Percentiles rank a stretch among this genome's conserved stretches.
phyloP scores from a whole-genome alignment of 768 basidiomycete species.

The Hygrophoropsis aurantiaca region DNA sequence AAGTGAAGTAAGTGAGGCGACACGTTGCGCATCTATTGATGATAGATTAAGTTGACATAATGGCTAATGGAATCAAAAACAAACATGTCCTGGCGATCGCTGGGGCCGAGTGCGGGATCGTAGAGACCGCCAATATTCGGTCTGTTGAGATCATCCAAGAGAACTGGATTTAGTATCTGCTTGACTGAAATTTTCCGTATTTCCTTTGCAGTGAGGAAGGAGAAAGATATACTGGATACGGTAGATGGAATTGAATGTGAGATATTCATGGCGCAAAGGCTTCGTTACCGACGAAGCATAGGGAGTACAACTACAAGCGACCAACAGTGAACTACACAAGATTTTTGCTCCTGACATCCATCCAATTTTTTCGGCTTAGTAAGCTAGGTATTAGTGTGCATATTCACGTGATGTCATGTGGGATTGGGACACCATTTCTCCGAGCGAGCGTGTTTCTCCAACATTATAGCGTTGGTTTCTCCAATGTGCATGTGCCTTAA shows the following conservation, averaged over 20 bases:
- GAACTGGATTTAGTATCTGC: slow-evolving; percentile 89
- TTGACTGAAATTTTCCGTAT: slow-evolving; percentile 95
- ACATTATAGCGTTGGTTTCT: background rate
- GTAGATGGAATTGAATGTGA: slow-evolving; percentile 84
- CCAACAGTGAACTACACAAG: no score
- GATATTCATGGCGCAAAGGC: slow-evolving; percentile 70
- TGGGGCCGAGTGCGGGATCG: slow-evolving; percentile 92
- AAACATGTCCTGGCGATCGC: slow-evolving; percentile 86
- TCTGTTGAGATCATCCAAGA: slow-evolving; percentile 90
- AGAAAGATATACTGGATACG: slow-evolving; percentile 85
- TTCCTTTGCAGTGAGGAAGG: slow-evolving; percentile 86
- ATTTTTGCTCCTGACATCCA: no score
- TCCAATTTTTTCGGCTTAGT: slow-evolving; percentile 16
- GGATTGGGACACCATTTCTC: background rate
- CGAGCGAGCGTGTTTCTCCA: background rate
- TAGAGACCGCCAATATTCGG: slow-evolving; percentile 93
- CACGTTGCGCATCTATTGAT: slow-evolving; percentile 85
- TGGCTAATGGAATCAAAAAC: slow-evolving; percentile 30
- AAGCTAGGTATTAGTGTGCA: no score
- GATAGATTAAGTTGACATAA: slow-evolving; percentile 10
- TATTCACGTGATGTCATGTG: slow-evolving; percentile 11
- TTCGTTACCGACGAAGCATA: background rate
- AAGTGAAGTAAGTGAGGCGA: slow-evolving; percentile 87
- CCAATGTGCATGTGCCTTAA: background rate
- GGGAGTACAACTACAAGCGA: background rate